Conservation (phyloP, 2,329 filamentous ascomycete genomes). For the Aspergillus sergii region DNA sequence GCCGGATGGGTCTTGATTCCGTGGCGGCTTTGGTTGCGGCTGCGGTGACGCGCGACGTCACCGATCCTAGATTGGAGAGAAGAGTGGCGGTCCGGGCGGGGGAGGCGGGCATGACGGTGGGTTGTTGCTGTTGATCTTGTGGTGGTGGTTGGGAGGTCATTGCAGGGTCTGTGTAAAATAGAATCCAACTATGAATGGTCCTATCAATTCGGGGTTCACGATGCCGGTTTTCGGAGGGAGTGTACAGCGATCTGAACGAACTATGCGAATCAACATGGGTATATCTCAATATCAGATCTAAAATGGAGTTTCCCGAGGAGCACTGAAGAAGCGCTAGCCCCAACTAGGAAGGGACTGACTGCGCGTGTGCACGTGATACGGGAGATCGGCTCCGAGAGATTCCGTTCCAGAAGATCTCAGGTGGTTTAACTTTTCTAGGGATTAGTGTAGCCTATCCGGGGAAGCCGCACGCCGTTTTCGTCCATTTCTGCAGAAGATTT, state of each 20-base stretch:
- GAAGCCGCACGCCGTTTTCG: conserved; percentile 9
- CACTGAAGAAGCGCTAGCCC: not conserved
- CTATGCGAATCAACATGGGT: not conserved
- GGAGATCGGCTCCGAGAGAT: conserved; percentile 12
- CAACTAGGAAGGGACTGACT: not conserved
- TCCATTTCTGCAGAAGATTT: not conserved
- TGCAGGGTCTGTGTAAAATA: not conserved
- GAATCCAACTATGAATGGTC: not conserved
- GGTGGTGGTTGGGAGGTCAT: conserved; percentile 19
- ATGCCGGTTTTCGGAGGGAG: not conserved
- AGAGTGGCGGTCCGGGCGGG: conserved; percentile 66
- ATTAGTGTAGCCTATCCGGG: not conserved
- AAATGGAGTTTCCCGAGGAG: not conserved
- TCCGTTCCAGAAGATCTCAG: conserved; percentile 8
- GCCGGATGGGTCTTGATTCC: conserved; percentile 50
- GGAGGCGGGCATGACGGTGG: conserved; percentile 54
- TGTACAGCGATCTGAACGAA: not conserved
- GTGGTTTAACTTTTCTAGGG: not conserved
- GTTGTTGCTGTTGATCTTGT: conserved; percentile 18
- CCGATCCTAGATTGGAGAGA: conserved; percentile 62
- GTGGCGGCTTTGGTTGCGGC: conserved; percentile 41
- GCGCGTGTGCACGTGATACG: conserved; percentile 13
- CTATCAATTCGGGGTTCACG: not conserved
- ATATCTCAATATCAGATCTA: not conserved
- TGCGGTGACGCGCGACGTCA: conserved; percentile 60